These are phyloP conservation scores for Cryptococcus sp. DNA, from an alignment of 1,284 basidiomycete species.

Conservation along the genomic window DNA sequence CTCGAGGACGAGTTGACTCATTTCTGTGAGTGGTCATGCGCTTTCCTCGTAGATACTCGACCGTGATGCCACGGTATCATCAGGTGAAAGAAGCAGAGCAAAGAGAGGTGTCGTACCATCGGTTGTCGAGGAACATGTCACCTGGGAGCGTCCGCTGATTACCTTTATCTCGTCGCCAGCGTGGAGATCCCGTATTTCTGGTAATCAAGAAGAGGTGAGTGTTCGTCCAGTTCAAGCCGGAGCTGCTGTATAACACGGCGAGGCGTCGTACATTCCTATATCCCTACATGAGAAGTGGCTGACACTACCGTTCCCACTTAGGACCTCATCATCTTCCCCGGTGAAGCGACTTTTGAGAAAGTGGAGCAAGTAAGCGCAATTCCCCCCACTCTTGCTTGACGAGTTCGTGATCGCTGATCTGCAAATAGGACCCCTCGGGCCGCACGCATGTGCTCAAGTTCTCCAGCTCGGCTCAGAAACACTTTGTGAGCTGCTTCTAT, in stretches of 20 bases:
- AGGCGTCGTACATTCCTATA: no score
- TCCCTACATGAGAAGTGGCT: not conserved
- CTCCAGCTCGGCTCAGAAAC: conserved; percentile 46
- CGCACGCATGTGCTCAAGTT: conserved; percentile 52
- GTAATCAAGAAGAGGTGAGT: conserved; percentile 44
- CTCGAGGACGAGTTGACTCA: conserved; percentile 48
- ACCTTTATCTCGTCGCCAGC: conserved; percentile 18
- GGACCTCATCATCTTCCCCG: conserved; percentile 53
- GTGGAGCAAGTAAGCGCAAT: conserved; percentile 36
- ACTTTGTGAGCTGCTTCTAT: conserved; percentile 41
- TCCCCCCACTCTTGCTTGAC: no score
- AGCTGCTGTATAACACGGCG: not conserved
- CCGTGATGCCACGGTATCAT: no score
- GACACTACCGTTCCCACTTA: conserved; percentile 8
- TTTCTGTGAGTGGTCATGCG: conserved; percentile 34
- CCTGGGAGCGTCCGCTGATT: no score
- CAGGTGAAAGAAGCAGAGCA: no score
- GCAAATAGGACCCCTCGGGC: conserved; percentile 41
- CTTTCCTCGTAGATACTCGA: no score
- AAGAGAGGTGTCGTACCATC: no score
- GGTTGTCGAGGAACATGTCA: no score
- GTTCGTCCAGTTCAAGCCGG: not conserved
- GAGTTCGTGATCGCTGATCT: not conserved
- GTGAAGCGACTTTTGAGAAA: conserved; percentile 50
- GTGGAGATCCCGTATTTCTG: conserved; percentile 43